phyloP scores from a whole-genome alignment of 805 yeast species.

The Ogataea chonburiensis region DNA sequence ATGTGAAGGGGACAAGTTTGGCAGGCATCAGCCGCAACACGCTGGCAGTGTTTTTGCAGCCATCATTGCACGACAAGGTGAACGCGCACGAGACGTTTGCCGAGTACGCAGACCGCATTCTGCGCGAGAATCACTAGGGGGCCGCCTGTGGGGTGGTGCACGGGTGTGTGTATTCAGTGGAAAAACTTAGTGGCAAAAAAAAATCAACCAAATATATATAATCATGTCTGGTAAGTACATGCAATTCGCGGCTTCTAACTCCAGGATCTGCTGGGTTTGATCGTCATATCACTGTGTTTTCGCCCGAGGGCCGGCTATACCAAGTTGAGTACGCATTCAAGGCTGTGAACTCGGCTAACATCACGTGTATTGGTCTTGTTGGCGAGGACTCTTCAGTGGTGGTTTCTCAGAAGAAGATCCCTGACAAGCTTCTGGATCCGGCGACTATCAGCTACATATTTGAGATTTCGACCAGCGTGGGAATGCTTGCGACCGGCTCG shows the following conservation, averaged over 20 bases:
- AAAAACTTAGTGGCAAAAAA: slow-evolving; percentile 11
- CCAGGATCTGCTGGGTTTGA: slow-evolving; percentile 90
- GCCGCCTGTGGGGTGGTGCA: not conserved
- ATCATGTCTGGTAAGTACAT: slow-evolving; percentile 34
- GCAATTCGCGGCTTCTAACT: slow-evolving; percentile 19
- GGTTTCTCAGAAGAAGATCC: slow-evolving; percentile 92
- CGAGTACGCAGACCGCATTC: slow-evolving; percentile 42
- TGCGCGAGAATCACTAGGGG: slow-evolving; percentile 39
- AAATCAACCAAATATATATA: slow-evolving; percentile 1
- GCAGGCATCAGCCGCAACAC: slow-evolving; percentile 49
- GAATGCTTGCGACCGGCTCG: slow-evolving; percentile 91
- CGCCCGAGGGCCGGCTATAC: slow-evolving; percentile 96
- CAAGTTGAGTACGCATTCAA: slow-evolving; percentile 98
- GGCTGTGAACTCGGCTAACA: slow-evolving; percentile 89
- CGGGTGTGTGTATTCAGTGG: slow-evolving; percentile 2
- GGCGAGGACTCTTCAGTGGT: slow-evolving; percentile 87
- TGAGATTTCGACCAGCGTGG: slow-evolving; percentile 75
- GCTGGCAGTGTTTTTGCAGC: slow-evolving; percentile 62
- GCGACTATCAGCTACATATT: slow-evolving; percentile 83
- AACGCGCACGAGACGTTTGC: slow-evolving; percentile 49
- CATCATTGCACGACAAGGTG: slow-evolving; percentile 49
- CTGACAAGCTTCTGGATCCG: slow-evolving; percentile 91
- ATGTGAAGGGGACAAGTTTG: slow-evolving; percentile 44
- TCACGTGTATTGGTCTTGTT: slow-evolving; percentile 83
- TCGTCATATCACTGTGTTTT: slow-evolving; percentile 96